A percentile compares a stretch with the other conserved stretches of the same genome.
These are phyloP conservation scores for Fusarium equiseti DNA, from an alignment of 2,329 filamentous ascomycete genomes.

Conservation along the genomic window DNA sequence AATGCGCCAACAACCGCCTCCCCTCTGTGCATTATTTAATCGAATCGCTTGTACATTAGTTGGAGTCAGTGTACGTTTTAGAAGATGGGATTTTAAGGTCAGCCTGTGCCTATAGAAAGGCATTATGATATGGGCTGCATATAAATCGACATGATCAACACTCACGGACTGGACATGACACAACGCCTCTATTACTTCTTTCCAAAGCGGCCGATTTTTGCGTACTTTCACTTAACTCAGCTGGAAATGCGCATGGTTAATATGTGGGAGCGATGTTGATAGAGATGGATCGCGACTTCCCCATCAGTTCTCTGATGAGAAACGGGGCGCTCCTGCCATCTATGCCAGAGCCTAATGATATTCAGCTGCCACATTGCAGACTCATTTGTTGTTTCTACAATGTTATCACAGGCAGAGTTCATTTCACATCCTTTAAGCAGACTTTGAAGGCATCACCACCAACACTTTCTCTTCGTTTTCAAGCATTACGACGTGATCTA, in stretches of 20 bases:
- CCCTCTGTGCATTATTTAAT: conserved; percentile 29
- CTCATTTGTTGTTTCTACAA: not conserved
- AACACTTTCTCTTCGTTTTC: conserved; percentile 18
- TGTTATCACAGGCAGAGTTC: conserved; percentile 1
- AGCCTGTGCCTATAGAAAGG: conserved; percentile 28
- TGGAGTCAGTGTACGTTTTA: conserved; percentile 48
- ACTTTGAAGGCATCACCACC: conserved; percentile 32
- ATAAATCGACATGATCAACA: conserved; percentile 33
- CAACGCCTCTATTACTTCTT: not conserved
- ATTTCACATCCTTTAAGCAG: conserved; percentile 33
- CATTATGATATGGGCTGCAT: conserved; percentile 38
- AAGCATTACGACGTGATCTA: conserved; percentile 5
- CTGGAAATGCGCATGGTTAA: not conserved
- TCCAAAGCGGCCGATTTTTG: not conserved
- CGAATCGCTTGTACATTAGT: conserved; percentile 48
- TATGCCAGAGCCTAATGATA: not conserved
- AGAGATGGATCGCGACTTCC: not conserved
- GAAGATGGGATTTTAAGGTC: conserved; percentile 29
- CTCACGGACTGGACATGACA: conserved; percentile 12
- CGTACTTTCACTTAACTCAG: not conserved
- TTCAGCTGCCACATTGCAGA: not conserved
- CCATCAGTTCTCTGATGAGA: accelerated
- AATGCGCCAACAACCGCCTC: not conserved
- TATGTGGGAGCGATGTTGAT: not conserved
- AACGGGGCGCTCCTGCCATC: not conserved